Conservation (phyloP, 805 yeast species). For the Saitoella complicata region DNA sequence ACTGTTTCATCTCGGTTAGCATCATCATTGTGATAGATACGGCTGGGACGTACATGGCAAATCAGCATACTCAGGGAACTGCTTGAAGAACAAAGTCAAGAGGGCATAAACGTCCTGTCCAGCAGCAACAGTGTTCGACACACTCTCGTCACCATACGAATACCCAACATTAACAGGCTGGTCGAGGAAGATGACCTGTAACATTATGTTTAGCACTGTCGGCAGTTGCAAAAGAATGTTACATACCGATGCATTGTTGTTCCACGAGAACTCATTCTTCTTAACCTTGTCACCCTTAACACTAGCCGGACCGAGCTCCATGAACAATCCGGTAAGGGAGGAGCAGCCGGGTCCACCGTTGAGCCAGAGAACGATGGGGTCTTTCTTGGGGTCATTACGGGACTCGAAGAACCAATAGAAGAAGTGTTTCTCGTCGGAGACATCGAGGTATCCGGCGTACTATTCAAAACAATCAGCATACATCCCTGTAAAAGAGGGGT, state of each 20-base stretch:
- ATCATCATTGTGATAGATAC: neutral
- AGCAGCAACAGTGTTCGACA: slow-evolving; percentile 62
- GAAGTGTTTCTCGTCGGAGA: slow-evolving; percentile 68
- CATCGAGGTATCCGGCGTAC: slow-evolving; percentile 57
- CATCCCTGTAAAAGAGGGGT: slow-evolving; percentile 46
- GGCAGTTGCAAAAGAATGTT: no score
- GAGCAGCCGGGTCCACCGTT: slow-evolving; percentile 98
- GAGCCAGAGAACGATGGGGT: slow-evolving; percentile 81
- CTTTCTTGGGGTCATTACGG: slow-evolving; percentile 68
- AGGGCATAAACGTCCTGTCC: slow-evolving; percentile 78
- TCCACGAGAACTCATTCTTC: slow-evolving; percentile 90
- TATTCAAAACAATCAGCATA: slow-evolving; percentile 72
- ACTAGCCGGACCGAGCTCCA: slow-evolving; percentile 81
- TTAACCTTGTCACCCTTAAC: slow-evolving; percentile 45
- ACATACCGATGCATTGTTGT: slow-evolving; percentile 51
- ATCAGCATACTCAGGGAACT: slow-evolving; percentile 55
- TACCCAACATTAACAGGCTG: slow-evolving; percentile 91
- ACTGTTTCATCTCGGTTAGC: slow-evolving; percentile 25
- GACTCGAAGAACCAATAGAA: slow-evolving; percentile 87
- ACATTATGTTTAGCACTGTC: no score
- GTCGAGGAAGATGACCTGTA: slow-evolving; percentile 60
- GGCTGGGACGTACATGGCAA: slow-evolving; percentile 2
- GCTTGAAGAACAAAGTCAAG: slow-evolving; percentile 64
- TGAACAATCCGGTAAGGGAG: slow-evolving; percentile 73
- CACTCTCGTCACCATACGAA: slow-evolving; percentile 53